phyloP scores from a whole-genome alignment of 1,284 basidiomycete species.

The Cutaneotrichosporon mucoides region DNA sequence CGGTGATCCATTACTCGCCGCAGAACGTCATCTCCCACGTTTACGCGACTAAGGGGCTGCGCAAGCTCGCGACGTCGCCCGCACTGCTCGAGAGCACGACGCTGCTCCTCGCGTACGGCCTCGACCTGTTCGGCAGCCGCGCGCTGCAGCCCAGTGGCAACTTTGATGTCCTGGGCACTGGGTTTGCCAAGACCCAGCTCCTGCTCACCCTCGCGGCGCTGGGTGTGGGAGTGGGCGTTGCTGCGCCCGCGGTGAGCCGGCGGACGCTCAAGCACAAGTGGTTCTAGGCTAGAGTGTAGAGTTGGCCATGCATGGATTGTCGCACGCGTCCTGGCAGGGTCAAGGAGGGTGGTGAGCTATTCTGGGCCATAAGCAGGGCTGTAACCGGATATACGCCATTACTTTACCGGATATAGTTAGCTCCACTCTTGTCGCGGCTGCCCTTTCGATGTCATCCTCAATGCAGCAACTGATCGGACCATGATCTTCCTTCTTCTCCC shows the following conservation, averaged over 20 bases:
- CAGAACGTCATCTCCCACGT: slow-evolving; percentile 58
- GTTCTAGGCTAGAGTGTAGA: slow-evolving; percentile 25
- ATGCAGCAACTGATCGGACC: too few species aligned
- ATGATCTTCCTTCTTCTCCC: too few species aligned
- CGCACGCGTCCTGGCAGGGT: background rate
- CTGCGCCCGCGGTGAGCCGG: slow-evolving; percentile 52
- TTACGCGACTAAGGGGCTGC: slow-evolving; percentile 62
- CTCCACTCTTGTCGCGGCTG: too few species aligned
- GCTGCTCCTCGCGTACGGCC: slow-evolving; percentile 76
- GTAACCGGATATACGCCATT: too few species aligned
- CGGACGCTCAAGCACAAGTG: slow-evolving; percentile 44
- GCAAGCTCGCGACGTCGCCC: slow-evolving; percentile 66
- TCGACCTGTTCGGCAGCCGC: slow-evolving; percentile 81
- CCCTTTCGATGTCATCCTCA: too few species aligned
- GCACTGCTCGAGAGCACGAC: slow-evolving; percentile 88
- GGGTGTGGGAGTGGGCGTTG: slow-evolving; percentile 66
- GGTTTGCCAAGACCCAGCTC: slow-evolving; percentile 91
- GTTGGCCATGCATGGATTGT: background rate
- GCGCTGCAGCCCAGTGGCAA: slow-evolving; percentile 74
- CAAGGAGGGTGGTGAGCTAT: too few species aligned
- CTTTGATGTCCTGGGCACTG: slow-evolving; percentile 87
- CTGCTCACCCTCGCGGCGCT: slow-evolving; percentile 75
- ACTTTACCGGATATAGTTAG: too few species aligned
- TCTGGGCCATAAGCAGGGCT: too few species aligned
- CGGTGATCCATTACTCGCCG: slow-evolving; percentile 68